These are phyloP conservation scores for Elongisporangium prolatum DNA, from an alignment of 352 stramenopile genomes.

Conservation along the genomic window DNA sequence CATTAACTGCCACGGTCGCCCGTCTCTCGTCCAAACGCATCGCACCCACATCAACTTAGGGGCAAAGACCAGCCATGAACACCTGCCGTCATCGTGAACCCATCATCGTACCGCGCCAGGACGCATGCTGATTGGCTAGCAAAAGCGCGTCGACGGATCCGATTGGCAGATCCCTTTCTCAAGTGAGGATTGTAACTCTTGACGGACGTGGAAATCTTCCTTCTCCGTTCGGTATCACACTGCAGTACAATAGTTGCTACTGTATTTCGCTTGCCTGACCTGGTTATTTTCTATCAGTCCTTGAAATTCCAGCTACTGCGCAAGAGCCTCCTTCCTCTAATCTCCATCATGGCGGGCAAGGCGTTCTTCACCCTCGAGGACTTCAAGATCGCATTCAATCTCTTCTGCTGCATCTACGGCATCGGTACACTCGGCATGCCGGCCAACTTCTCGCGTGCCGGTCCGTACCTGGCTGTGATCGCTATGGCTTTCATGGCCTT, in stretches of 20 bases:
- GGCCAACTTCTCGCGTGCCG: constrained; percentile 48
- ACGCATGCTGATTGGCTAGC: neutral
- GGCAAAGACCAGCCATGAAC: neutral
- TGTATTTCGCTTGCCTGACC: neutral
- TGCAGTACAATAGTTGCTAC: neutral
- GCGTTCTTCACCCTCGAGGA: constrained; percentile 37
- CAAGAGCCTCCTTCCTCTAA: neutral
- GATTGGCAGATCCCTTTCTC: neutral
- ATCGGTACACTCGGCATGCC: constrained; percentile 59
- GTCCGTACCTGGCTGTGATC: constrained; percentile 27
- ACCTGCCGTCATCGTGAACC: neutral
- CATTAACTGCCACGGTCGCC: neutral
- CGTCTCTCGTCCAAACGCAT: neutral
- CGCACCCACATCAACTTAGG: neutral
- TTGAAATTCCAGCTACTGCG: neutral
- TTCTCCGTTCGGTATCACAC: neutral
- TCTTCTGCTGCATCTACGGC: constrained; percentile 52
- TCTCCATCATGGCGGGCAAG: neutral
- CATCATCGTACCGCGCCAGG: neutral
- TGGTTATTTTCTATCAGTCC: neutral
- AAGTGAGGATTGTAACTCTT: neutral
- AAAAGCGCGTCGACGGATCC: neutral
- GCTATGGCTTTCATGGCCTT: constrained; percentile 48
- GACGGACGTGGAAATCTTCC: neutral
- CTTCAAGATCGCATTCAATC: constrained; percentile 34